Percentiles rank a stretch among this genome's conserved stretches.
Conservation (phyloP, 2,329 filamentous ascomycete genomes). For the Apiospora arundinis region DNA sequence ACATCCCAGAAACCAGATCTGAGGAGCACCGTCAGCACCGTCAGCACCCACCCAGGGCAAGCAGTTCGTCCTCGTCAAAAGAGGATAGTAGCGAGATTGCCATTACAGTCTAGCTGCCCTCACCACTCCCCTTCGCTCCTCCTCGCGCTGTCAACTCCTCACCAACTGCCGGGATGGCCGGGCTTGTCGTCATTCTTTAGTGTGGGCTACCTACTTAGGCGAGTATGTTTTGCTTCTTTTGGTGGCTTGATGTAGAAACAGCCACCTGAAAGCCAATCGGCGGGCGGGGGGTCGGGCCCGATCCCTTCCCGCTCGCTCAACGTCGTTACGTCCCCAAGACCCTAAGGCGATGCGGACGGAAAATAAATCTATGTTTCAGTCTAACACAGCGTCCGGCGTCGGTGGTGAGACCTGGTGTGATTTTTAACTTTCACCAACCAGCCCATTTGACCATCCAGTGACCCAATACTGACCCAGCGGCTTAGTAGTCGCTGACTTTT, state of each 20-base stretch:
- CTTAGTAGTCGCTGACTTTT: too few relatives aligned
- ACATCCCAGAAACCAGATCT: neutral
- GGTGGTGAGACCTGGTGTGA: too few relatives aligned
- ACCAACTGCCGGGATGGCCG: slow-evolving; percentile 1
- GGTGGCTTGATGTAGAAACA: neutral
- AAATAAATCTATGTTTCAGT: too few relatives aligned
- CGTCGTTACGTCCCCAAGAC: neutral
- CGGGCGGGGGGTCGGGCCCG: neutral
- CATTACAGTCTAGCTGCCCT: neutral
- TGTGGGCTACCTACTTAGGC: neutral
- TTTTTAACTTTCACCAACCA: too few relatives aligned
- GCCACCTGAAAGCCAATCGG: neutral
- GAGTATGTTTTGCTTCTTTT: neutral
- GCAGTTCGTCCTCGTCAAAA: neutral
- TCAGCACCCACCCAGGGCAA: too few relatives aligned
- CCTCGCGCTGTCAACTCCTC: neutral
- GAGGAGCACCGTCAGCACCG: neutral
- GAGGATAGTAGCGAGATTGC: neutral
- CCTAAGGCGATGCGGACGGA: too few relatives aligned
- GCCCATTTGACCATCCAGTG: too few relatives aligned
- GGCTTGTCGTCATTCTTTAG: neutral
- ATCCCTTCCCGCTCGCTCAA: neutral
- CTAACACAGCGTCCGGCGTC: too few relatives aligned
- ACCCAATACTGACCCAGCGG: too few relatives aligned
- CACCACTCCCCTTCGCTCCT: too few relatives aligned